phyloP scores from a whole-genome alignment of 352 stramenopile genomes.

The Phytopythium delawarense region DNA sequence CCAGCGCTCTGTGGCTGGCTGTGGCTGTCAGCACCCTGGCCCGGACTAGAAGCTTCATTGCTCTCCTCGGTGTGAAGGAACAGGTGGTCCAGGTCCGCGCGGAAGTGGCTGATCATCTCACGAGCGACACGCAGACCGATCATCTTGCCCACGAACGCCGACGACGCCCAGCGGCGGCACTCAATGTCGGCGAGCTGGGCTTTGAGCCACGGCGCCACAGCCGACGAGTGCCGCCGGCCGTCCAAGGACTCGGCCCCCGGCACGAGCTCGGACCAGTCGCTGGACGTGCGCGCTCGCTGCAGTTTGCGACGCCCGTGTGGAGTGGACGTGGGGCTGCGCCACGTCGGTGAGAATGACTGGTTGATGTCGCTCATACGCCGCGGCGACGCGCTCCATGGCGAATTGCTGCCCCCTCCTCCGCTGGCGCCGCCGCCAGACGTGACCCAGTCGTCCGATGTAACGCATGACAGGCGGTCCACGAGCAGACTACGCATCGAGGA shows the following conservation, averaged over 20 bases:
- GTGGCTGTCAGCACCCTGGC: not conserved
- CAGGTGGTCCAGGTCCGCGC: slow-evolving; percentile 48
- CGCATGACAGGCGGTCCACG: not conserved
- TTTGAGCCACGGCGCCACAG: slow-evolving; percentile 59
- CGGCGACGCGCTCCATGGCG: slow-evolving; percentile 28
- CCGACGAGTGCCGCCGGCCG: not conserved
- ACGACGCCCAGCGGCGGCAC: slow-evolving; percentile 80
- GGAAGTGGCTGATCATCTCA: slow-evolving; percentile 84
- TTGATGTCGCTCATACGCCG: slow-evolving; percentile 62
- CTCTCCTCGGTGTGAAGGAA: slow-evolving; percentile 21
- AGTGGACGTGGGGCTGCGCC: slow-evolving; percentile 7
- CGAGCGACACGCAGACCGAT: slow-evolving; percentile 78
- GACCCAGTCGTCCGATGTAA: slow-evolving; percentile 14
- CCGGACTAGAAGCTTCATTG: slow-evolving; percentile 5
- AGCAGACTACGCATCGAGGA: slow-evolving; percentile 17
- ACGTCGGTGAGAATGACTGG: slow-evolving; percentile 19
- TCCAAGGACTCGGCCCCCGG: slow-evolving; percentile 28
- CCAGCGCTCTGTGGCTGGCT: slow-evolving; percentile 8
- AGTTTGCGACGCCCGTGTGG: not conserved
- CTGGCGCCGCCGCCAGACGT: slow-evolving; percentile 6
- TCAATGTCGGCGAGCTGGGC: slow-evolving; percentile 85
- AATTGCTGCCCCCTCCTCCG: not conserved
- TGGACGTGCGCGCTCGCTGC: slow-evolving; percentile 41
- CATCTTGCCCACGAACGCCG: slow-evolving; percentile 84
- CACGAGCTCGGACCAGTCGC: slow-evolving; percentile 32